A percentile compares a stretch with the other conserved stretches of the same genome.
These are phyloP conservation scores for Violaceomyces palustris DNA, from an alignment of 1,284 basidiomycete genomes.

Conservation along the genomic window DNA sequence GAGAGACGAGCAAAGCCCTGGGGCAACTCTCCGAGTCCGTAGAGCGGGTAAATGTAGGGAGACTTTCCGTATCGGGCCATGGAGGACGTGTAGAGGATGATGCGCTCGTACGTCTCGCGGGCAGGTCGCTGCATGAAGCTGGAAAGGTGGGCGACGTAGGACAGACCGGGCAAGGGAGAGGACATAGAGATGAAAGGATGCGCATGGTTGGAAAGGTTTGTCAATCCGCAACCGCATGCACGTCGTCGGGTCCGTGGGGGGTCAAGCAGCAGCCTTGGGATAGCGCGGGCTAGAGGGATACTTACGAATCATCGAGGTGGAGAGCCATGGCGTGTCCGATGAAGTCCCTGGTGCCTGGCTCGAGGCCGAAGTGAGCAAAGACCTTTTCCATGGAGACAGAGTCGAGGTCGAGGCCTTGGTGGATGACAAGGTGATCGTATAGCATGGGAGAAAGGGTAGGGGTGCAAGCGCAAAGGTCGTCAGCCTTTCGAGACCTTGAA, in stretches of 20 bases:
- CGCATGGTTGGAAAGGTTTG: too few species aligned
- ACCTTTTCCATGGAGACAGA: constrained; percentile 55
- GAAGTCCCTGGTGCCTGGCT: constrained; percentile 96
- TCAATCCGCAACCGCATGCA: neutral
- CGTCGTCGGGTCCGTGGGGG: too few species aligned
- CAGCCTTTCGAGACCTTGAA: too few species aligned
- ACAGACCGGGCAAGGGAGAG: too few species aligned
- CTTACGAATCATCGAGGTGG: constrained; percentile 82
- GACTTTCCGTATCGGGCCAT: constrained; percentile 99
- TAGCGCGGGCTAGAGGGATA: neutral
- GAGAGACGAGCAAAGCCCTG: constrained; percentile 92
- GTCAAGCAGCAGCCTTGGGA: too few species aligned
- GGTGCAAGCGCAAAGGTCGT: neutral
- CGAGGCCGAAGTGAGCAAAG: constrained; percentile 94
- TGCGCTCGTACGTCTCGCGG: constrained; percentile 85
- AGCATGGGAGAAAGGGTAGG: neutral
- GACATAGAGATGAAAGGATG: too few species aligned
- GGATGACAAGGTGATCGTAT: neutral
- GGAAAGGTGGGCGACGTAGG: too few species aligned
- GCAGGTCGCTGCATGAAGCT: constrained; percentile 84
- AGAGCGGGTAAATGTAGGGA: constrained; percentile 98
- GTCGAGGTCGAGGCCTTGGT: constrained; percentile 40
- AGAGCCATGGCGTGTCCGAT: constrained; percentile 99
- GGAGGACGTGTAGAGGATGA: constrained; percentile 93
- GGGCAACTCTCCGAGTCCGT: constrained; percentile 96